These are phyloP conservation scores for Mariannaea elegans DNA, from an alignment of 2,329 filamentous ascomycete genomes.

Conservation along the genomic window DNA sequence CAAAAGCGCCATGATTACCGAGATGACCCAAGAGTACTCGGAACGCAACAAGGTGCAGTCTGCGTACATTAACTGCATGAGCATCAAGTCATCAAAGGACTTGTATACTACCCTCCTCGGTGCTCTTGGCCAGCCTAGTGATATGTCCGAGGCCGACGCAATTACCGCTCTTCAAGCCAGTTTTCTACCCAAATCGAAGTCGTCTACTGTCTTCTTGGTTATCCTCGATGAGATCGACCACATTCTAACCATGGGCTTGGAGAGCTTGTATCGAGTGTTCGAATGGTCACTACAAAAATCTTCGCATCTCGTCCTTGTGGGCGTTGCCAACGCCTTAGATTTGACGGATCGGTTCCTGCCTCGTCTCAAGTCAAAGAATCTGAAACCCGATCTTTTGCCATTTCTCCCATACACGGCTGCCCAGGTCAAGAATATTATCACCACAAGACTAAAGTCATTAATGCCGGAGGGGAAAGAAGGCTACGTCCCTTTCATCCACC, in stretches of 20 bases:
- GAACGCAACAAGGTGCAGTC: slow-evolving; percentile 66
- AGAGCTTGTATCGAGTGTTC: slow-evolving; percentile 92
- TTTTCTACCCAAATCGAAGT: slow-evolving; percentile 71
- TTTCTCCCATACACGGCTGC: slow-evolving; percentile 91
- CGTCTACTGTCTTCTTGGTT: slow-evolving; percentile 75
- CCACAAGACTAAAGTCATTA: slow-evolving; percentile 79
- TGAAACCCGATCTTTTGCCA: slow-evolving; percentile 88
- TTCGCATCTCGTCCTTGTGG: slow-evolving; percentile 84
- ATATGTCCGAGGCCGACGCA: slow-evolving; percentile 72
- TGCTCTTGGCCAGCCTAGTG: slow-evolving; percentile 67
- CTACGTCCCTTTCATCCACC: slow-evolving; percentile 89
- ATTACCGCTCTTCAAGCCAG: slow-evolving; percentile 73
- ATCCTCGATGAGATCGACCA: slow-evolving; percentile 96
- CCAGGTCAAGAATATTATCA: slow-evolving; percentile 90
- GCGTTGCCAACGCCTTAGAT: slow-evolving; percentile 95
- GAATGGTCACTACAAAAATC: slow-evolving; percentile 90
- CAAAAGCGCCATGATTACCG: slow-evolving; percentile 91
- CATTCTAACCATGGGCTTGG: slow-evolving; percentile 86
- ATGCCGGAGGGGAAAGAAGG: slow-evolving; percentile 66
- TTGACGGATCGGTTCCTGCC: slow-evolving; percentile 95
- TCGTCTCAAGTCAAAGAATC: slow-evolving; percentile 88
- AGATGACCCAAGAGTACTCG: slow-evolving; percentile 72
- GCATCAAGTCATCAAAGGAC: slow-evolving; percentile 87
- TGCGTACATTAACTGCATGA: slow-evolving; percentile 96
- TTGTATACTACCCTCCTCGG: slow-evolving; percentile 83